These are phyloP conservation scores for Sordaria brevicollis DNA, from an alignment of 495 filamentous ascomycete species.

Conservation along the genomic window DNA sequence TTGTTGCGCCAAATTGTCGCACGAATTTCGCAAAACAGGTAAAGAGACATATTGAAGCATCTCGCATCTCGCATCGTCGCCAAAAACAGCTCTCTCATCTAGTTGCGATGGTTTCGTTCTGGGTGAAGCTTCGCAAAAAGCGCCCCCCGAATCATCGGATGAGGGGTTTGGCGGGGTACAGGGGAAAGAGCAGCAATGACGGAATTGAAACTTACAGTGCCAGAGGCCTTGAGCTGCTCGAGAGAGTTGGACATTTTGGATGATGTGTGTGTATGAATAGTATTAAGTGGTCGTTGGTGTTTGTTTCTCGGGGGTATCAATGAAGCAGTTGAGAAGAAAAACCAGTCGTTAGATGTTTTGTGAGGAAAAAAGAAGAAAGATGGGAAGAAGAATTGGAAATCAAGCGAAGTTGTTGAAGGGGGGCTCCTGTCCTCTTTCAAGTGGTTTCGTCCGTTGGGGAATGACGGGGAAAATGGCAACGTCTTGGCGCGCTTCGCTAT, in stretches of 20 bases:
- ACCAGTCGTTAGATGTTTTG: not conserved
- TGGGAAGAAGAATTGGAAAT: not conserved
- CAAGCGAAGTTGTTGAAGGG: not conserved
- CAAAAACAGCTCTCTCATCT: not conserved
- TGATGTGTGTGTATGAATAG: not conserved
- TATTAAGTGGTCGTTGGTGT: not conserved
- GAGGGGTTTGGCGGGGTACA: slow-evolving; percentile 30
- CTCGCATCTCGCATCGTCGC: not conserved
- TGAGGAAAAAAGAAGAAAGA: not conserved
- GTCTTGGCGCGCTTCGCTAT: not conserved
- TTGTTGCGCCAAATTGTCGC: not conserved
- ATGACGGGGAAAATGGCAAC: not conserved
- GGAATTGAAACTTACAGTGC: slow-evolving; percentile 63
- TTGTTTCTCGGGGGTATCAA: not conserved
- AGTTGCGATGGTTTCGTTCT: not conserved
- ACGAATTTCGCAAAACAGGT: not conserved
- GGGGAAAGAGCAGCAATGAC: not conserved
- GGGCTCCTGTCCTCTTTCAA: not conserved
- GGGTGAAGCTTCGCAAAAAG: slow-evolving; percentile 2
- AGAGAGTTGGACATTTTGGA: slow-evolving; percentile 72
- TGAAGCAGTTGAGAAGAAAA: not conserved
- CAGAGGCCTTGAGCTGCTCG: slow-evolving; percentile 90
- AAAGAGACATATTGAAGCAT: not conserved
- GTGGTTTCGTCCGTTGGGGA: not conserved
- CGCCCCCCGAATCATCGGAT: slow-evolving; percentile 1